Evolutionary conservation across 148 eudicot species (phyloP), one percentile per base, ranked within the genome.

Genomic region (Selenicereus undatus): DNA sequence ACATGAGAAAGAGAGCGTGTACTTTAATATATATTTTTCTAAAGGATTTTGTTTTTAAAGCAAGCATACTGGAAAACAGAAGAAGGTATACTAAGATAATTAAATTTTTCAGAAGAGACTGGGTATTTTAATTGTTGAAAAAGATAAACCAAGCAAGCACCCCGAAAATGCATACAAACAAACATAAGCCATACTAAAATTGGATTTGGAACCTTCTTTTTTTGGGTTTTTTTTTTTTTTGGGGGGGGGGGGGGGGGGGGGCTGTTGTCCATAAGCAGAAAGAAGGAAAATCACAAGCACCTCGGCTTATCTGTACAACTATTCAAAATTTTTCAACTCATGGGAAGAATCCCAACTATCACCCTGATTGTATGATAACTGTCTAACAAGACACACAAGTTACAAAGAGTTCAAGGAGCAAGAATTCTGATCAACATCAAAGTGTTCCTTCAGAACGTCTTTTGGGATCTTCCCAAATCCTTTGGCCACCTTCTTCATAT

Each of bases 401-500:
- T 54, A 76, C 27, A 73, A 75, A 39, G 66, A 16, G 51, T 50
- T 45, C 9, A 73, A 71, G 71, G 22, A 35, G 54, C 73, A 32
- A n/a, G 75, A 79, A 75, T 73, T 70, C 65, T 80, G 83, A 73
- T 73, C 80, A 42, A 90, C 14, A 80, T 92, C 90, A 76, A 91
- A 95, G 83, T 91, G 88, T 66, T 89, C 81, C 72, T 89, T 87
- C 22, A 91, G 82, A 77, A 93, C 77, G 12, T 80, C 65, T 81
- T 82, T 89, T 60, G 93, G 86, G 77, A 88, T 85, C 83, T 80
- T 91, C 48, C 90, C 94, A 68, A 93, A 93, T 73, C 97, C 97
- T 45, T 91, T 85, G 30, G 89, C 89, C 77, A 93, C 93, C 85
- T 75, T 86, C 83, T 85, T 83, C 98, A 93, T 93, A 35, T 88